Percentiles rank a stretch among this genome's conserved stretches.
Evolutionary conservation across 176 grass and related monocot species (phyloP).

Genomic region (Juncus effusus): DNA sequence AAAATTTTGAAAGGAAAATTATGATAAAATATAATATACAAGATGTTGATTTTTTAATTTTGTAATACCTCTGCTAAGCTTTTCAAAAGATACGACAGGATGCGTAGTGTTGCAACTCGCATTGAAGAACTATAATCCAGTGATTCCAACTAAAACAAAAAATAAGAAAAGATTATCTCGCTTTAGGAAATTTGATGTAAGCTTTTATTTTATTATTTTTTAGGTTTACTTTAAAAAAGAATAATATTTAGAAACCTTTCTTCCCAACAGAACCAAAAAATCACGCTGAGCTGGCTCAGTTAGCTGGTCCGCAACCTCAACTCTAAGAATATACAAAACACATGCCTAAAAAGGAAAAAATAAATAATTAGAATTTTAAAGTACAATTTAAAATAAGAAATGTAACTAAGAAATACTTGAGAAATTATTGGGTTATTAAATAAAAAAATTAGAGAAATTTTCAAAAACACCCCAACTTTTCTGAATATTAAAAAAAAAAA

Average conservation of each 20-base stretch:
- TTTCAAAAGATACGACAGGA: slow-evolving; percentile 87
- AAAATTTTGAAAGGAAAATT: slow-evolving; percentile 25
- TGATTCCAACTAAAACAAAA: slow-evolving; percentile 69
- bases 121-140: slow-evolving; percentile 64
- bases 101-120: slow-evolving; percentile 66
- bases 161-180: slow-evolving; percentile 18
- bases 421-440: too few species aligned
- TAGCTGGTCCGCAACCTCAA: slow-evolving; percentile 91
- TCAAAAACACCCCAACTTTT: too few species aligned
- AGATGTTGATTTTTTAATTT: slow-evolving; percentile 7
- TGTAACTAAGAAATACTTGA: slow-evolving; percentile 12
- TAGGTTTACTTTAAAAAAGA: slow-evolving; percentile 22
- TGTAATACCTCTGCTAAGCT: background rate
- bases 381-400: too few species aligned
- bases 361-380: slow-evolving; percentile 29
- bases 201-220: background rate
- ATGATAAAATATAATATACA: too few species aligned
- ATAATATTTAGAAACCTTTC: slow-evolving; percentile 71
- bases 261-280: slow-evolving; percentile 85
- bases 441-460: too few species aligned
- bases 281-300: slow-evolving; percentile 73
- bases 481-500: too few species aligned
- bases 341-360: slow-evolving; percentile 72
- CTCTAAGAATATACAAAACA: slow-evolving; percentile 82
- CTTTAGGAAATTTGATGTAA: background rate